Base-by-base conservation (phyloP, 352 stramenopile species). In the Phytopythium ostracodes region DNA sequence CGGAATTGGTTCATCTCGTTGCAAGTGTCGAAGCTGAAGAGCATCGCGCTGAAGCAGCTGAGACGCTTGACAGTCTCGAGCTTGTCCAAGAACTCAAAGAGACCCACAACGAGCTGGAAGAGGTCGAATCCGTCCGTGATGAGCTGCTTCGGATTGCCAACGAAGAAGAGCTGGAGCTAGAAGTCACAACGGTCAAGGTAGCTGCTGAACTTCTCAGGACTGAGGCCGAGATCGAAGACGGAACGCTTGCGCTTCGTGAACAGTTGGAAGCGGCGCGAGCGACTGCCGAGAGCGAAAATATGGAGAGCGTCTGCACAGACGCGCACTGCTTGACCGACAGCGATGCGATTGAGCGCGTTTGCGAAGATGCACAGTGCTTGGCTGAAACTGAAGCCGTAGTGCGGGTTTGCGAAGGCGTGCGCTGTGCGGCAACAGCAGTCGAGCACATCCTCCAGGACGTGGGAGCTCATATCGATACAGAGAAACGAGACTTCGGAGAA, bases 81-180 rank as follows among this genome's bases (percentile, higher is more conserved):
- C 44, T 51, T 51, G 22, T 9, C 4, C 22, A 17, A 18, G 44
- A 27, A 17, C 2, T 27, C 9, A 11, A 51, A 18, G 11, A 14
- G 5, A 14, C 12, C 6, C 7, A 5, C 46, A 27, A 11, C 46
- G 1, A 22, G 6, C 12, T n/a, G 14, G 29, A 7, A 1, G 4
- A 36, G 4, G 47, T n/a, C 11, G 31, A 27, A 0, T 43, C 9
- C 6, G 35, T 57, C 6, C 20, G 20, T 4, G 59, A 76, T 46
- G 68, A 81, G 29, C 58, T 81, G 17, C 65, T 56, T 12, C 33
- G 44, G 17, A 75, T 78, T 64, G 71, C 71, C 49, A 31, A 72
- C 18, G 35, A 72, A 35, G 68, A 78, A 65, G 57, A 58, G 25
- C 62, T 73, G 35, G 56, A 46, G 60, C 54, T 73, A n/a, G 49